Base-by-base conservation (phyloP, 2,329 filamentous ascomycete genomes). In the Lasiodiplodia hormozganensis region DNA sequence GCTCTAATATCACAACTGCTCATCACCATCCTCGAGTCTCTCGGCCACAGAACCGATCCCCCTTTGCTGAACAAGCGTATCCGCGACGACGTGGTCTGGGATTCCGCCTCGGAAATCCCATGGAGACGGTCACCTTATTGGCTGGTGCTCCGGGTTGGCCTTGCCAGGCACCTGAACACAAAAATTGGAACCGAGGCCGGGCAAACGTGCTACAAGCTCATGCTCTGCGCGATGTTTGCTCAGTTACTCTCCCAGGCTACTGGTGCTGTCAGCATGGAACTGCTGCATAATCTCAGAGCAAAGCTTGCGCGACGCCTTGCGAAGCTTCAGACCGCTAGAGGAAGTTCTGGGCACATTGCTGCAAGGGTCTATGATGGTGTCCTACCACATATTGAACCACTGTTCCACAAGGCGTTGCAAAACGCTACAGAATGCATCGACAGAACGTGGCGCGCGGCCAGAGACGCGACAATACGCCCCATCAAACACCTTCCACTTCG, bases 101-200 rank as follows among this genome's bases (percentile, higher is more conserved):
- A 78, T 0, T 73, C 83, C 0, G 76, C 74, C 1, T 80, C 82
- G 0, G 76, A 82, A 0, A 74, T 80, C 0, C 89, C 89, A 0
- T 92, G 90, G 89, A 82, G 90, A 25, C 81, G 90, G 43, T 84
- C 84, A 2, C 84, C 90, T 0, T 83, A 86, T 65, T 92, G 89
- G 85, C 83, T 92, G 0, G 78, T 88, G 0, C 76, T 92, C 5
- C 85, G 89, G 0, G 88, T 92, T 1, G 81, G 83, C 0, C 72
- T 87, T 1, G 84, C 88, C 58, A 82, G 89, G 0, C 80, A 85
- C 8, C 79, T 91, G 0, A 81, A 77, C 36, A 70, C 80, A 1
- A 25, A 73, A 0, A 70, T 85, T 1, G 83, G 83, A 0, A 69
- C 73, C 0, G 76, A 83, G 1, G 31, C 73, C 0, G 87, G 87